Conservation (phyloP, 441 rosid genomes). For the Biscutella auriculata region DNA sequence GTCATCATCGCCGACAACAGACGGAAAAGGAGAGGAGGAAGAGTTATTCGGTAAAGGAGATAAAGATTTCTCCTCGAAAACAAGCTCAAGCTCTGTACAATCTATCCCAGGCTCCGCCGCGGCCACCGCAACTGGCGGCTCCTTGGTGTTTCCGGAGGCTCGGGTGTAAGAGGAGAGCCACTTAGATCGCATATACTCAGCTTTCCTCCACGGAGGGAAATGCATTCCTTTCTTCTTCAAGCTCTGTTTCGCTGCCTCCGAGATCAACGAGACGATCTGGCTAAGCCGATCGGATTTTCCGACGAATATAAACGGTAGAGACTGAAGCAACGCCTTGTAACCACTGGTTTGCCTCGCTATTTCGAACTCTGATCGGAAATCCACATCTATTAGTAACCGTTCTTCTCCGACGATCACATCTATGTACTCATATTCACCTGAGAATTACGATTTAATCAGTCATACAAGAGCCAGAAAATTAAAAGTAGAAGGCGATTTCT, state of each 20-base stretch:
- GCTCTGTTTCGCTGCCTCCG: slow-evolving; percentile 83
- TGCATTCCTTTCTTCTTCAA: slow-evolving; percentile 90
- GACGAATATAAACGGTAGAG: slow-evolving; percentile 70
- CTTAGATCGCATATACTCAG: slow-evolving; percentile 81
- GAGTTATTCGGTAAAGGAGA: slow-evolving; percentile 2
- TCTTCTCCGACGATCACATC: slow-evolving; percentile 65
- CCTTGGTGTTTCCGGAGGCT: slow-evolving; percentile 12
- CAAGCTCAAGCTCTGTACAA: slow-evolving; percentile 40
- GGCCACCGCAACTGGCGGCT: background rate
- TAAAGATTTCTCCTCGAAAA: slow-evolving; percentile 38
- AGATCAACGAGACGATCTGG: slow-evolving; percentile 57
- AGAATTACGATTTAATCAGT: background rate
- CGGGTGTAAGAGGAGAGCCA: slow-evolving; percentile 64
- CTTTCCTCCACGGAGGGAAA: slow-evolving; percentile 82
- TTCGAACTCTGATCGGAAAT: slow-evolving; percentile 88
- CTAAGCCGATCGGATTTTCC: slow-evolving; percentile 70
- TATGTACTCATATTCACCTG: slow-evolving; percentile 85
- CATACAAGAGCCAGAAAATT: background rate
- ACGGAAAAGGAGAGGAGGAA: slow-evolving; percentile 20
- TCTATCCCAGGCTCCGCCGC: slow-evolving; percentile 8
- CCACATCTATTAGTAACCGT: slow-evolving; percentile 59
- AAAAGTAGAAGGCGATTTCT: background rate
- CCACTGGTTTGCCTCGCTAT: slow-evolving; percentile 67
- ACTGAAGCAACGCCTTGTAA: slow-evolving; percentile 59
- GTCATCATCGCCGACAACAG: slow-evolving; percentile 9